phyloP scores from a whole-genome alignment of 306 rosid species.

The Begonia peltatifolia region DNA sequence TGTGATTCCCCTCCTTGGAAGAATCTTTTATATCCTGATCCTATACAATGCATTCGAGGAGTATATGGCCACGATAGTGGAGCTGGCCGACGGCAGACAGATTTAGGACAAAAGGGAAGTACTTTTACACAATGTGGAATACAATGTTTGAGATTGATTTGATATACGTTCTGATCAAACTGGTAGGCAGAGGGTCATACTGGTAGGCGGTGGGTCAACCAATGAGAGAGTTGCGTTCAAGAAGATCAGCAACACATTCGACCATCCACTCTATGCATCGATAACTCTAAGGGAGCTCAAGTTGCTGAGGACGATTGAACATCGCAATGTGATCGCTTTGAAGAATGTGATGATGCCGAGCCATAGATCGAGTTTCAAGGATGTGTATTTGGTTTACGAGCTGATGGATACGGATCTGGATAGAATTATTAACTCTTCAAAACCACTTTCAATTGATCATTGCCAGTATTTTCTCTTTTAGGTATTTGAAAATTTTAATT shows the following conservation, averaged over 20 bases:
- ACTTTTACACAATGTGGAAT: constrained; percentile 56
- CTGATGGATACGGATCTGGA: constrained; percentile 93
- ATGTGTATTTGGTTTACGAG: constrained; percentile 83
- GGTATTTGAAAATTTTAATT: constrained; percentile 19
- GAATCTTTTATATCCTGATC: no score
- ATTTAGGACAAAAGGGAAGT: constrained; percentile 46
- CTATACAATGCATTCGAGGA: no score
- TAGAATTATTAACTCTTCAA: constrained; percentile 66
- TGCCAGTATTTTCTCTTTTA: constrained; percentile 74
- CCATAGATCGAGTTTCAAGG: constrained; percentile 49
- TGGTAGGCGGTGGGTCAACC: constrained; percentile 71
- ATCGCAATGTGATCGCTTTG: constrained; percentile 67
- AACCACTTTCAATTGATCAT: constrained; percentile 64
- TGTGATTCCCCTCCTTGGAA: no score
- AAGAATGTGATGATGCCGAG: constrained; percentile 81
- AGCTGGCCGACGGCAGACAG: constrained; percentile 54
- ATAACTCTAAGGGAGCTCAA: constrained; percentile 77
- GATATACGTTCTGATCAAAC: constrained; percentile 68
- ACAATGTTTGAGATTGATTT: constrained; percentile 72
- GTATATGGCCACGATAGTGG: constrained; percentile 65
- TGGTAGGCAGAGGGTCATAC: constrained; percentile 76
- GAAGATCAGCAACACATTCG: constrained; percentile 69
- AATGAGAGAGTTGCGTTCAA: constrained; percentile 78
- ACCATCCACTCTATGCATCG: constrained; percentile 41
- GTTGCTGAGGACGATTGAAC: constrained; percentile 58